Conservation (phyloP, 1,139 yeast species). For the Meyerozyma elateridarum region DNA sequence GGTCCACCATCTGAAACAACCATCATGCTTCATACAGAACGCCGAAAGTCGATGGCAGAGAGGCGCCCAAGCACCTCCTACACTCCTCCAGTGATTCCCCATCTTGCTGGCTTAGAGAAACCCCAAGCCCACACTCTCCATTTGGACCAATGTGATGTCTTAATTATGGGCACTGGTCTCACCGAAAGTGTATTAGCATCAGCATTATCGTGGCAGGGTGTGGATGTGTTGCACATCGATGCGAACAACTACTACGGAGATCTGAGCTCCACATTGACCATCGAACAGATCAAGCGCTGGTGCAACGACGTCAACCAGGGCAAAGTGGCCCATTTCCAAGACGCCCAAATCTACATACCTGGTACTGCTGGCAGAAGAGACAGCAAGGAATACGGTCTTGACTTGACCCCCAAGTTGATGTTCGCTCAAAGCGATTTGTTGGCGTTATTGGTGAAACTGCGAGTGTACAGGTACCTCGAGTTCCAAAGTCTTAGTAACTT, state of each 20-base stretch:
- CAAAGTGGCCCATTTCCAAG: conserved; percentile 45
- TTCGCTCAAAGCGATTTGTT: conserved; percentile 86
- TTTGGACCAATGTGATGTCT: conserved; percentile 75
- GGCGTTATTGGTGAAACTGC: conserved; percentile 68
- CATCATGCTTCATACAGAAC: conserved; percentile 24
- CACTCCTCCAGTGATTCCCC: conserved; percentile 64
- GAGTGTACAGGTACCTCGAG: conserved; percentile 88
- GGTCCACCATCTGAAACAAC: no score
- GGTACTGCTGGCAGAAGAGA: conserved; percentile 46
- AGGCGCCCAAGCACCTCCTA: conserved; percentile 57
- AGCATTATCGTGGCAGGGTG: conserved; percentile 95
- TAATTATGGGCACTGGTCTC: conserved; percentile 89
- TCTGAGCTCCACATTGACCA: conserved; percentile 74
- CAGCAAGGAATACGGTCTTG: conserved; percentile 79
- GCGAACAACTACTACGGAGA: conserved; percentile 84
- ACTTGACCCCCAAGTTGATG: conserved; percentile 80
- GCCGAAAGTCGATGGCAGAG: conserved; percentile 73
- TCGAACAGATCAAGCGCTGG: conserved; percentile 83
- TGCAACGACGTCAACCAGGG: conserved; percentile 56
- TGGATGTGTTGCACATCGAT: conserved; percentile 84
- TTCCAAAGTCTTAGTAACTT: conserved; percentile 84
- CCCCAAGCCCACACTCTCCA: conserved; percentile 46
- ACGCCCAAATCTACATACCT: conserved; percentile 73
- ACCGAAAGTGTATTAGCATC: conserved; percentile 88
- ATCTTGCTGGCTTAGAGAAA: conserved; percentile 69